phyloP scores from a whole-genome alignment of 352 stramenopile species.

The Phytophthora macrochlamydospora region DNA sequence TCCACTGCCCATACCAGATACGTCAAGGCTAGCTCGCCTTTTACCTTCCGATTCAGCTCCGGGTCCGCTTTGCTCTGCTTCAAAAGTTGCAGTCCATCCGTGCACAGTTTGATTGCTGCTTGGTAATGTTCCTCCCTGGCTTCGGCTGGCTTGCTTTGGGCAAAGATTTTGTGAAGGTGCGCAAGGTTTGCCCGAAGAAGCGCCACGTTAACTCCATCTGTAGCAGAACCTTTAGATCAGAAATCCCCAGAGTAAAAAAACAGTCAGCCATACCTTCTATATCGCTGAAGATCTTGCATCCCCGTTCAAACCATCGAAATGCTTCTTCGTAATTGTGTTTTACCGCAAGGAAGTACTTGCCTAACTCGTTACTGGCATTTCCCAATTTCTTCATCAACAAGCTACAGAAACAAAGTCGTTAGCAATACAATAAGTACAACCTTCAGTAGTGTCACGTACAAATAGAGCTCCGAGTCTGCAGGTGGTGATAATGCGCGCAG shows the following conservation, averaged over 20 bases:
- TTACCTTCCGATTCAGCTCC: constrained; percentile 72
- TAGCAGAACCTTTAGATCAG: constrained; percentile 1
- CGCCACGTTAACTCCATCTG: constrained; percentile 83
- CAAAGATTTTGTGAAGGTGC: constrained; percentile 87
- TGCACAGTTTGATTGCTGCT: constrained; percentile 66
- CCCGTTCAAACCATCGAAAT: constrained; percentile 81
- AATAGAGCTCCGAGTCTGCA: constrained; percentile 81
- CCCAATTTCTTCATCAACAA: constrained; percentile 88
- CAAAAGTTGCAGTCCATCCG: constrained; percentile 61
- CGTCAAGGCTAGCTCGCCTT: constrained; percentile 79
- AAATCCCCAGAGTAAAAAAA: neutral
- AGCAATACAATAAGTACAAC: constrained; percentile 10
- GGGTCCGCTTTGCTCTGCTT: constrained; percentile 72
- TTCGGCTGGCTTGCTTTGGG: constrained; percentile 45
- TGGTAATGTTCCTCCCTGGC: constrained; percentile 62
- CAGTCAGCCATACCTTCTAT: constrained; percentile 63
- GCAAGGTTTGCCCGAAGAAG: constrained; percentile 81
- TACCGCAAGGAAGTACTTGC: constrained; percentile 65
- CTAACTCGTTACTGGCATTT: constrained; percentile 86
- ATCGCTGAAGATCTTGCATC: constrained; percentile 78
- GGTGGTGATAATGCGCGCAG: constrained; percentile 61
- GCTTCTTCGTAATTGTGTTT: constrained; percentile 57
- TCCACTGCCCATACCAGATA: constrained; percentile 85
- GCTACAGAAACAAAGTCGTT: constrained; percentile 38
- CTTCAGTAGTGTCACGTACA: constrained; percentile 50